Evolutionary conservation across 495 filamentous ascomycete genomes (phyloP).

Genomic region (Penicillium canescens): DNA sequence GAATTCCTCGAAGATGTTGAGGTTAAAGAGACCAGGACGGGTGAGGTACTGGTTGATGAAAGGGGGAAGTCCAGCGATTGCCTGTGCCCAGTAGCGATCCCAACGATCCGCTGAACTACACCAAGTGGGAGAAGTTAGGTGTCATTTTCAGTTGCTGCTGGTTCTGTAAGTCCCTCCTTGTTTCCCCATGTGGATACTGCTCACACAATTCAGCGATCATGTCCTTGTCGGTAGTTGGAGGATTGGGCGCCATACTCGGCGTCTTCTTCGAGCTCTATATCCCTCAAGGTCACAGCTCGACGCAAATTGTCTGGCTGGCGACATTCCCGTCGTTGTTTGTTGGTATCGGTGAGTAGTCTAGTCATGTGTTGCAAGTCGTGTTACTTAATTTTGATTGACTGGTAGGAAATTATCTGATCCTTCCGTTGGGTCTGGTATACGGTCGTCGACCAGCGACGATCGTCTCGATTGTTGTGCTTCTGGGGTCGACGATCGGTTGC

Average conservation of each 20-base stretch:
- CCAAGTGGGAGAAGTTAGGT: conserved; percentile 30
- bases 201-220: conserved; percentile 23
- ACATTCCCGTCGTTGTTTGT: conserved; percentile 36
- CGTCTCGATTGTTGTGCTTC: conserved; percentile 21
- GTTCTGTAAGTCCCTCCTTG: conserved; percentile 27
- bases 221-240: conserved; percentile 34
- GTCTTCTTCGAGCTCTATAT: conserved; percentile 32
- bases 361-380: background rate
- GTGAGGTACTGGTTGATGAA: conserved; percentile 20
- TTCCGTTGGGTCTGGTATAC: conserved; percentile 30
- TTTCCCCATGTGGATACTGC: background rate
- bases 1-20: conserved; percentile 26
- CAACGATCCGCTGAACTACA: conserved; percentile 39
- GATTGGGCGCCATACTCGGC: conserved; percentile 30
- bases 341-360: conserved; percentile 24
- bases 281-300: conserved; percentile 21
- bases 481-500: conserved; percentile 29
- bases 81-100: conserved; percentile 35
- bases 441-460: conserved; percentile 27
- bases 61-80: conserved; percentile 27
- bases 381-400: background rate
- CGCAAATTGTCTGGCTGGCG: conserved; percentile 33
- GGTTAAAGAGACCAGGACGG: background rate
- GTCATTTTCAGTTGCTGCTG: conserved; percentile 37
- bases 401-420: conserved; percentile 33